Evolutionary conservation across 1,284 basidiomycete species (phyloP), one percentile per base, ranked within the genome.

Genomic region (Wolfiporia cocos): DNA sequence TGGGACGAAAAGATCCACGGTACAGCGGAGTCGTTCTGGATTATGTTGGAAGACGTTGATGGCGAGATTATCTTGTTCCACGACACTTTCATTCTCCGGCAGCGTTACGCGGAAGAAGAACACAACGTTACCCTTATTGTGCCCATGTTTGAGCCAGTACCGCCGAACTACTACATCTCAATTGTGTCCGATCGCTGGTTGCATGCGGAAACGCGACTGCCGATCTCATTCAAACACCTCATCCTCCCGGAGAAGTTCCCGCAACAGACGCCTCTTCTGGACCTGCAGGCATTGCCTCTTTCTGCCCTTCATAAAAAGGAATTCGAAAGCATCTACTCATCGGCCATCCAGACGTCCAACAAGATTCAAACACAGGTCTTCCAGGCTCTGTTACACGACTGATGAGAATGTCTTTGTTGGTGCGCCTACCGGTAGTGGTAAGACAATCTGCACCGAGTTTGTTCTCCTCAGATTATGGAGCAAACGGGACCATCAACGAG

Each of bases 291-390:
- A 1, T 78, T 97, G 0, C 94, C 95, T 0, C 72, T 96, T 6
- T 81, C 89, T 0, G 93, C 92, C 1, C 71, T 99, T 3, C 91
- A 95, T 64, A 95, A 94, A 72, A 80, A 83, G 58, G 89, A 92
- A 46, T 96, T 86, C 51, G 90, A 98, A 60, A 70, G 72, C 4
- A 78, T 97, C 34, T 99, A 96, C 63, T 76, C 81, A 0, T 76
- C 74, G n/a, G 76, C 76, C 0, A 85, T 95, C 50, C 71, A 81
- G 47, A 79, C 76, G 1, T 97, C 98, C 75, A 99, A 99, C 78
- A 98, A 97, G 69, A 96, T 98, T 51, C 96, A 99, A 63, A 99
- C 93, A 0, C 96, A 99, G 66, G 92, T 96, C 28, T 99, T 98
- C 83, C 95, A 98, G 54, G 92, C 94, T 0, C 71, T 99, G 0